Conservation (phyloP, 306 rosid genomes). For the Pyrus communis region DNA sequence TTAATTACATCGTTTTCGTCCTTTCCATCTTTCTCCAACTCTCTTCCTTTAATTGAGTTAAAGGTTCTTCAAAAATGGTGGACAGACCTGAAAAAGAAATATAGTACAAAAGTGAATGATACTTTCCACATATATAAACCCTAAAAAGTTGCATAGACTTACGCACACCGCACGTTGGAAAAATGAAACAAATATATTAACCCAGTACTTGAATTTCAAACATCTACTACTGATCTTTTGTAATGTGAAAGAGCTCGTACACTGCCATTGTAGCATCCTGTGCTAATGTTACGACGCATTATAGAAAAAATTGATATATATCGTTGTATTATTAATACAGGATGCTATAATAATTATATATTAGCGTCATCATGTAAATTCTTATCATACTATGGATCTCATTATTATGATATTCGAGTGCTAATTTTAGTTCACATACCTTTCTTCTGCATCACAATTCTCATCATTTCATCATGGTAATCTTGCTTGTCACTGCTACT, state of each 20-base stretch:
- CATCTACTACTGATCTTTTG: neutral
- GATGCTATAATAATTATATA: too few species aligned
- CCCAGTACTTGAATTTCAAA: slow-evolving; percentile 23
- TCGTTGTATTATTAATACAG: neutral
- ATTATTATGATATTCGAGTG: neutral
- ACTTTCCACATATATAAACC: neutral
- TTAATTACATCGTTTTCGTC: slow-evolving; percentile 30
- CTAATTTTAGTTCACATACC: neutral
- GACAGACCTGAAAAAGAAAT: slow-evolving; percentile 42
- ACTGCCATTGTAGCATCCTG: fast-evolving
- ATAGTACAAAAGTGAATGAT: slow-evolving; percentile 18
- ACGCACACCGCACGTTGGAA: neutral
- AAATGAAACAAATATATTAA: neutral
- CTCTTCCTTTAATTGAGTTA: slow-evolving; percentile 22
- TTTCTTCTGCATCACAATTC: slow-evolving; percentile 25
- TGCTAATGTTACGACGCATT: neutral
- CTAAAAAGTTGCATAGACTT: slow-evolving; percentile 7
- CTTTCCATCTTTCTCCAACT: slow-evolving; percentile 40
- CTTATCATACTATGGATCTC: neutral
- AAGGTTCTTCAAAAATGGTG: slow-evolving; percentile 49
- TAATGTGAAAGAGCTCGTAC: neutral
- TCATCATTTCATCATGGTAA: slow-evolving; percentile 14
- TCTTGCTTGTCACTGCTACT: slow-evolving; percentile 9
- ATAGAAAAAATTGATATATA: too few species aligned
- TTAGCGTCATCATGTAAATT: neutral